Percentiles rank a stretch among this genome's conserved stretches.
These are phyloP conservation scores for Bruguiera gymnorhiza DNA, from an alignment of 345 rosid genomes.

Conservation along the genomic window DNA sequence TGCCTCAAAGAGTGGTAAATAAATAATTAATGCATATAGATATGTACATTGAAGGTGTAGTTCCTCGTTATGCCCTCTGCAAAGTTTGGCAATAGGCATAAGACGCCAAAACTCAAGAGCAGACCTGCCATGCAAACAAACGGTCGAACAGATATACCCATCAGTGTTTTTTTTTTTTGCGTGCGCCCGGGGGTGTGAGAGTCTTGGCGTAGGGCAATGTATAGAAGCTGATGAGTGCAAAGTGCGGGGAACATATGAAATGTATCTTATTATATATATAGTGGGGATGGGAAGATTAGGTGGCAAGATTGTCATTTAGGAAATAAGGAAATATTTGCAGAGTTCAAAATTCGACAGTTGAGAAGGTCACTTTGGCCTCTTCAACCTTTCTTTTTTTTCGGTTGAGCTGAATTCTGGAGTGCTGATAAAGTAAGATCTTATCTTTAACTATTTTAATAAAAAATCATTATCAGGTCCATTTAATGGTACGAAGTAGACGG, in stretches of 20 bases:
- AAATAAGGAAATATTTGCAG: background rate
- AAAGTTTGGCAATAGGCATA: conserved; percentile 20
- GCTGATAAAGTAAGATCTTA: conserved; percentile 43
- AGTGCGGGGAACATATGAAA: background rate
- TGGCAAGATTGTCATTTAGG: conserved; percentile 3
- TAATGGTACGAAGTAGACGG: background rate
- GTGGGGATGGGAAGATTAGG: background rate
- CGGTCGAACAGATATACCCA: conserved; percentile 19
- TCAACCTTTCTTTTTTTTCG: conserved; percentile 22
- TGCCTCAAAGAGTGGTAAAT: background rate
- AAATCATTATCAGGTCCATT: background rate
- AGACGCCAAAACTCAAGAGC: conserved; percentile 16
- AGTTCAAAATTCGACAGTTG: background rate
- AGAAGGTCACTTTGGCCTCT: conserved; percentile 19
- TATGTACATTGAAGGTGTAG: conserved; percentile 54
- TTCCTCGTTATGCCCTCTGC: conserved; percentile 41
- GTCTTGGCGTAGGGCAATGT: background rate
- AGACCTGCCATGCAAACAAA: conserved; percentile 16
- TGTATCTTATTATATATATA: conserved; percentile 16
- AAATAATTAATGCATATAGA: background rate
- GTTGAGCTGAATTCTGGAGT: conserved; percentile 64
- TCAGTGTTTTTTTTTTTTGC: conserved; percentile 5
- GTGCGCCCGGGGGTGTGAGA: background rate
- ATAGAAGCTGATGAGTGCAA: background rate
- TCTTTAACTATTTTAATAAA: background rate